Conservation (phyloP, 2,329 filamentous ascomycete genomes). For the Colletotrichum kahawae region DNA sequence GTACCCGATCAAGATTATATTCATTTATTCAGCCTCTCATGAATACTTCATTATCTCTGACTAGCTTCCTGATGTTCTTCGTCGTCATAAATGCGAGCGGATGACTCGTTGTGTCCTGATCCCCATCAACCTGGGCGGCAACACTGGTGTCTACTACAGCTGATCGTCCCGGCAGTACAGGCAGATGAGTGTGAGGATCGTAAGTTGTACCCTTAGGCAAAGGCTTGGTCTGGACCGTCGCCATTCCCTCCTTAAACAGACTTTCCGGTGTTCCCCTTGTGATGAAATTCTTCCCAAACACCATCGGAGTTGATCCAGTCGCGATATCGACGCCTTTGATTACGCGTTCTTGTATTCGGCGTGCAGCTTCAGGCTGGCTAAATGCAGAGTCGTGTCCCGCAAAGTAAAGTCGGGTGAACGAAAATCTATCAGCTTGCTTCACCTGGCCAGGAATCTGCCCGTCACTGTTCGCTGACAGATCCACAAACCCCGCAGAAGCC, state of each 20-base stretch:
- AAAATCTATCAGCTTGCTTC: slow-evolving; percentile 6
- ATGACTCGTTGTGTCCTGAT: neutral
- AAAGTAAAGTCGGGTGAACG: neutral
- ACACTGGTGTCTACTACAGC: neutral
- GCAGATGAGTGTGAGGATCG: neutral
- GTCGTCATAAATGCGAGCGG: neutral
- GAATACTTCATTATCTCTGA: neutral
- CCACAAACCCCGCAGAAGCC: neutral
- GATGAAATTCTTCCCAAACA: neutral
- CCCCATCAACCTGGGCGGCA: neutral
- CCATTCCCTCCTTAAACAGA: neutral
- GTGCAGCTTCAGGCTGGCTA: slow-evolving; percentile 2
- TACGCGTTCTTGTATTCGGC: neutral
- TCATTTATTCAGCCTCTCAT: too few species aligned
- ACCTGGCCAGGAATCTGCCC: slow-evolving; percentile 7
- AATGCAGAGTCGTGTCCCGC: slow-evolving; percentile 2
- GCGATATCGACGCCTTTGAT: slow-evolving; percentile 11
- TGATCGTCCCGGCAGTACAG: neutral
- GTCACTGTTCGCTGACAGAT: neutral
- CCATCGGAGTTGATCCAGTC: neutral
- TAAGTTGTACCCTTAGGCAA: neutral
- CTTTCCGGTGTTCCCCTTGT: neutral
- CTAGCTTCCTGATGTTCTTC: neutral
- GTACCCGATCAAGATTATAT: too few species aligned
- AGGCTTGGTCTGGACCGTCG: neutral